These are phyloP conservation scores for Stagonosporopsis tanaceti DNA, from an alignment of 2,329 filamentous ascomycete genomes.

Conservation along the genomic window DNA sequence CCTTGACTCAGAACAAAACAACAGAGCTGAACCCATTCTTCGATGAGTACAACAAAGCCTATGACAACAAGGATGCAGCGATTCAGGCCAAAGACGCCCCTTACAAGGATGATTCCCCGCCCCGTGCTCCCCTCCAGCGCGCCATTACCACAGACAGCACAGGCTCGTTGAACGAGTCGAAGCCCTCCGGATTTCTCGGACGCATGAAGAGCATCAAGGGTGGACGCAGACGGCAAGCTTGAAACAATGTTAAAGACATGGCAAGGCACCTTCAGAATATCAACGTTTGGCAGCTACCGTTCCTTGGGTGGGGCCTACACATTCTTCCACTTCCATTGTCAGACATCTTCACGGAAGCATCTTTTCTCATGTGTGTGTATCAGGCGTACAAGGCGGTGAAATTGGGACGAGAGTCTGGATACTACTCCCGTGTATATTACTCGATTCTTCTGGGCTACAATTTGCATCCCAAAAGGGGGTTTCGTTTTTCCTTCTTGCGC, in stretches of 20 bases:
- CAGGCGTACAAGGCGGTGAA: slow-evolving; percentile 26
- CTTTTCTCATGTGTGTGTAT: slow-evolving; percentile 27
- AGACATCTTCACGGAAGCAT: slow-evolving; percentile 22
- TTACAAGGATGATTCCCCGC: slow-evolving; percentile 39
- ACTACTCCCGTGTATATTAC: slow-evolving; percentile 35
- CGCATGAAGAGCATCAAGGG: slow-evolving; percentile 51
- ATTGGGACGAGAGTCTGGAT: slow-evolving; percentile 31
- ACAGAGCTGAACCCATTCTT: slow-evolving; percentile 79
- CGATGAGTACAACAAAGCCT: slow-evolving; percentile 73
- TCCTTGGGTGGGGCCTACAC: slow-evolving; percentile 1
- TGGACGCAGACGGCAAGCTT: slow-evolving; percentile 44
- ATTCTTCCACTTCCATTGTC: slow-evolving; percentile 29
- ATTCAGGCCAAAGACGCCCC: slow-evolving; percentile 60
- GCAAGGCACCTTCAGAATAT: not conserved
- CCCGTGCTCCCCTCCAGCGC: slow-evolving; percentile 42
- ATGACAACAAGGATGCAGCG: slow-evolving; percentile 68
- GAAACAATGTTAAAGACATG: slow-evolving; percentile 14
- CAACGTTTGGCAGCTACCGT: slow-evolving; percentile 4
- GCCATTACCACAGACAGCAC: slow-evolving; percentile 45
- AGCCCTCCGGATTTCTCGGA: slow-evolving; percentile 46
- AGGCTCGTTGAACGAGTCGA: slow-evolving; percentile 34
- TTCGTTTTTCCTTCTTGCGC: slow-evolving; percentile 16
- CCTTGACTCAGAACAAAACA: slow-evolving; percentile 45
- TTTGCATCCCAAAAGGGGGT: slow-evolving; percentile 10
- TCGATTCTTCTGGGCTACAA: slow-evolving; percentile 18